These are phyloP conservation scores for Stropharia rugosoannulata DNA, from an alignment of 768 basidiomycete genomes.

Conservation along the genomic window DNA sequence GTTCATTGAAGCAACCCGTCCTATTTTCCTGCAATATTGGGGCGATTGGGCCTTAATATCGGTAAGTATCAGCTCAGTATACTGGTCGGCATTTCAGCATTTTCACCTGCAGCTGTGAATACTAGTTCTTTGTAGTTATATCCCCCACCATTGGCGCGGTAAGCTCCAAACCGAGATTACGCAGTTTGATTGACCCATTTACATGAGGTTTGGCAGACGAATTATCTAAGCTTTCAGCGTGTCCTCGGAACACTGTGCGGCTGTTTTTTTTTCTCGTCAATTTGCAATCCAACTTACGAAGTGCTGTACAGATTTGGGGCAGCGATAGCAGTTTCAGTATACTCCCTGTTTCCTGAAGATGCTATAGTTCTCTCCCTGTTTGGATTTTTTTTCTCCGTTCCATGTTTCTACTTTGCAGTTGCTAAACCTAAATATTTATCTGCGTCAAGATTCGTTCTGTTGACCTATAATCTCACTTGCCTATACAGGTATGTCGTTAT, in stretches of 20 bases:
- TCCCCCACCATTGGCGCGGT: constrained; percentile 88
- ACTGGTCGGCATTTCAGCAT: background rate
- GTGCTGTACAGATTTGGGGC: constrained; percentile 66
- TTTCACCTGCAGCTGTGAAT: background rate
- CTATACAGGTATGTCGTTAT: constrained; percentile 50
- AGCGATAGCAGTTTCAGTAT: constrained; percentile 67
- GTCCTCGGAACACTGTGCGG: constrained; percentile 82
- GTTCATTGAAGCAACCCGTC: constrained; percentile 78
- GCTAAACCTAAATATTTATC: constrained; percentile 74
- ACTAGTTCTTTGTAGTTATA: constrained; percentile 85
- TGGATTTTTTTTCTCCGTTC: constrained; percentile 88
- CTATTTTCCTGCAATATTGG: constrained; percentile 74
- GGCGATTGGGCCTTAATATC: constrained; percentile 98
- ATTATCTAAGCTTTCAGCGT: constrained; percentile 81
- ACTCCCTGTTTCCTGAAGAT: constrained; percentile 74
- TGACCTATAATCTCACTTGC: constrained; percentile 91
- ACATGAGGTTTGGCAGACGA: constrained; percentile 54
- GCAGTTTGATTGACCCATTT: constrained; percentile 5
- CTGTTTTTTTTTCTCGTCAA: background rate
- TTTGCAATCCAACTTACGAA: constrained; percentile 6
- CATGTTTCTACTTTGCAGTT: constrained; percentile 91
- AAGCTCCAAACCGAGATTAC: constrained; percentile 14
- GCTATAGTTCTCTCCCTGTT: constrained; percentile 73
- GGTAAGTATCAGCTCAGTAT: constrained; percentile 38
- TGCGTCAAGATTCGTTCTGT: constrained; percentile 75